A percentile compares a stretch with the other conserved stretches of the same genome.
These are phyloP conservation scores for Pulchroboletus neoregius DNA, from an alignment of 1,284 basidiomycete genomes.

Conservation along the genomic window DNA sequence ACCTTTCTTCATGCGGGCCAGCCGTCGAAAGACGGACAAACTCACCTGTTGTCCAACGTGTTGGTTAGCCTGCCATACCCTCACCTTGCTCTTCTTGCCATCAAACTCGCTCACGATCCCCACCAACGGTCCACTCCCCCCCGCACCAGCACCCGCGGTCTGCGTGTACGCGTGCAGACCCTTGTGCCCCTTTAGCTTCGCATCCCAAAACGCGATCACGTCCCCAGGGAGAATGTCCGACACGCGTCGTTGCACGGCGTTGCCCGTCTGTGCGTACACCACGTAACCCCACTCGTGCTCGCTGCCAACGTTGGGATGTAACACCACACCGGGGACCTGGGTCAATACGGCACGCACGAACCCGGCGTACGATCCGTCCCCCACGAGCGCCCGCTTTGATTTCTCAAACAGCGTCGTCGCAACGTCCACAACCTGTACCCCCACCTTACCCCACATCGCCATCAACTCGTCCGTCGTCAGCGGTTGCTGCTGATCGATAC, in stretches of 20 bases:
- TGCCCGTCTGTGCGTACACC: constrained; percentile 69
- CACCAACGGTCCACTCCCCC: constrained; percentile 56
- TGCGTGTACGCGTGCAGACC: constrained; percentile 70
- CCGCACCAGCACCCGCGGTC: constrained; percentile 42
- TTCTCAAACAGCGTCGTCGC: constrained; percentile 68
- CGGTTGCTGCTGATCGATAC: constrained; percentile 31
- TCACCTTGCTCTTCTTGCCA: constrained; percentile 79
- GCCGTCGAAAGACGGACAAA: constrained; percentile 32
- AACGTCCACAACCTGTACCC: constrained; percentile 67
- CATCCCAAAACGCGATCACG: constrained; percentile 71
- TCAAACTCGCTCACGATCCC: constrained; percentile 83
- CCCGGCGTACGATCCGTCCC: constrained; percentile 78
- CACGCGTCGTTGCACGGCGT: constrained; percentile 62
- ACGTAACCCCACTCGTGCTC: constrained; percentile 61
- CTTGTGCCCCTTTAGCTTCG: constrained; percentile 86
- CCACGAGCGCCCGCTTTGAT: constrained; percentile 71
- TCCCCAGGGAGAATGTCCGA: constrained; percentile 88
- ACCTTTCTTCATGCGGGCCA: constrained; percentile 31
- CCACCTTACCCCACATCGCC: constrained; percentile 67
- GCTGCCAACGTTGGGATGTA: constrained; percentile 18
- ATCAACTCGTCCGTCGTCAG: constrained; percentile 62
- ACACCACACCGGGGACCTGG: constrained; percentile 53
- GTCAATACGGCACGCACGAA: constrained; percentile 67
- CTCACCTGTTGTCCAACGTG: constrained; percentile 71
- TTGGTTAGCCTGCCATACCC: constrained; percentile 77